Evolutionary conservation across 2,329 filamentous ascomycete genomes (phyloP).

Genomic region (Botrytis aclada): DNA sequence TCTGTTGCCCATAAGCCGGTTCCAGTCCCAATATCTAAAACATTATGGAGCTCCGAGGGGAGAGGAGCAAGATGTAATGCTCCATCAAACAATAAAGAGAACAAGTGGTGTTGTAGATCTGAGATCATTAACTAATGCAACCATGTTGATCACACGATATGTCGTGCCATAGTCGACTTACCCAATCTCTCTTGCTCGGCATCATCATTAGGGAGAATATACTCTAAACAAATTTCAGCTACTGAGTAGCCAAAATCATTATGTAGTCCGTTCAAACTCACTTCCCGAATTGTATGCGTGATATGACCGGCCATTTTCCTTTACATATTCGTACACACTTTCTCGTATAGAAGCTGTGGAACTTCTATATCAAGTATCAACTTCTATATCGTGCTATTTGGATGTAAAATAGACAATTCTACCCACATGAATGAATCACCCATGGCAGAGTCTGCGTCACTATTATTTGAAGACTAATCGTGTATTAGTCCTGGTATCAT

Average conservation of each 20-base stretch:
- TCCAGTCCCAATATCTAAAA: conserved; percentile 25
- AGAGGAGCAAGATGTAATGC: conserved; percentile 26
- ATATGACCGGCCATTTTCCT: conserved; percentile 36
- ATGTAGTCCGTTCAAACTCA: not conserved
- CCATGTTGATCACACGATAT: not conserved
- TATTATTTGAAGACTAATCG: not conserved
- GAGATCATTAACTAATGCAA: not conserved
- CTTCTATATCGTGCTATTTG: not conserved
- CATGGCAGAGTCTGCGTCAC: conserved; percentile 1
- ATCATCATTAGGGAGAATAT: conserved; percentile 27
- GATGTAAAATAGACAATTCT: not conserved
- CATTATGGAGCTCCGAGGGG: conserved; percentile 2
- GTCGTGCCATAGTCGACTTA: not conserved
- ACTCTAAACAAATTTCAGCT: conserved; percentile 21
- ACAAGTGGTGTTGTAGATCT: conserved; percentile 27
- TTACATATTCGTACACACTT: conserved; percentile 40
- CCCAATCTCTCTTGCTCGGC: conserved; percentile 18
- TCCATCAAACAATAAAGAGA: conserved; percentile 19
- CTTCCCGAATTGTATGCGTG: conserved; percentile 29
- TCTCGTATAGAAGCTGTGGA: conserved; percentile 28
- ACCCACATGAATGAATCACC: conserved; percentile 1
- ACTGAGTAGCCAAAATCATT: not conserved
- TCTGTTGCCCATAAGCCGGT: conserved; percentile 26
- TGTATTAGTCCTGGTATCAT: not conserved
- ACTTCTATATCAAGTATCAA: conserved; percentile 9